Evolutionary conservation across 441 rosid species (phyloP), one percentile per base, ranked within the genome.

Genomic region (Geranium incanum): DNA sequence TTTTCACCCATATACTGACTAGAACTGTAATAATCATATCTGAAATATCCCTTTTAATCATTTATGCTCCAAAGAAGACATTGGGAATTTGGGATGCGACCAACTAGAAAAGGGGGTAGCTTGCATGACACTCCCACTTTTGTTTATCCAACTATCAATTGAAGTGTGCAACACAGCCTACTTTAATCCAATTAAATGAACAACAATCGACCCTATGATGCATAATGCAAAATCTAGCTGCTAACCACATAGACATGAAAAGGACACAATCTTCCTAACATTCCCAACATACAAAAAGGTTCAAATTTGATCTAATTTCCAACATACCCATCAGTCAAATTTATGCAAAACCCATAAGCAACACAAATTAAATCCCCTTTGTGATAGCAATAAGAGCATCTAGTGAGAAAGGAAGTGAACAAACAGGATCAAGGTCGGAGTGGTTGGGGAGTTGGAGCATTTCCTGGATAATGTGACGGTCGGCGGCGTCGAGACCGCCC

Each of bases 401-500:
- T 36, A 0, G 16, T 18, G n/a, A 70, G 72, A 39, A 62, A 33
- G 0, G 36, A 71, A 36, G 1, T 28, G 50, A n/a, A 45, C 70
- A 6, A 69, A 86, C 93, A 0, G 93, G 93, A 77, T 88, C 90
- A 77, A 88, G 89, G 62, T 84, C 88, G 75, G 88, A 36, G 39
- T 84, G 85, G 76, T 79, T 79, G 36, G 84, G 83, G 72, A 86
- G 85, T 72, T 84, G 87, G 23, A 88, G 91, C 82, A 84, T 78
- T 55, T 84, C 78, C 72, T 76, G 63, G 82, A 88, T 74, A 78
- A 84, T 70, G 38, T 23, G 81, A 43, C 91, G 91, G 70, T 72
- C 88, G 69, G 83, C 84, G 41, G 85, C 72, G 57, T 80, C 85
- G 57, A 88, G 86, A 55, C 93, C 89, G 67, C 84, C 82, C 43